Conservation (phyloP, 1,284 basidiomycete genomes). For the Tilletia caries region DNA sequence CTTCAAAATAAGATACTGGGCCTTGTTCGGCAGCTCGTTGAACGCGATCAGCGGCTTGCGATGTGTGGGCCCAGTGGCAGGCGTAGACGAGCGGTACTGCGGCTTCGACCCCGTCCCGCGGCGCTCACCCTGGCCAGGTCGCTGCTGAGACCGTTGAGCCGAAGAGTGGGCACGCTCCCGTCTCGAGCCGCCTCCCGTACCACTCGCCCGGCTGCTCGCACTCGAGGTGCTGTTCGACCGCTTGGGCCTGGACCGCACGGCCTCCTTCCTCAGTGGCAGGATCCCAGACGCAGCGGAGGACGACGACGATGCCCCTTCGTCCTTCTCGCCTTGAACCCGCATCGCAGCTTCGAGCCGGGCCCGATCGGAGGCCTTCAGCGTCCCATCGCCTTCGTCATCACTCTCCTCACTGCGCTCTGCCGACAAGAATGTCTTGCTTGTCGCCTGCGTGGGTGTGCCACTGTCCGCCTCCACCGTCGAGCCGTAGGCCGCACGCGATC, state of each 20-base stretch:
- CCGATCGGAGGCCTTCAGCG: slow-evolving; percentile 35
- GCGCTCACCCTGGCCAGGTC: background rate
- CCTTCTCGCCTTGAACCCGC: background rate
- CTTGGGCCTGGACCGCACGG: background rate
- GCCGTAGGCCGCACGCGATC: slow-evolving; percentile 29
- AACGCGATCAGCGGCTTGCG: slow-evolving; percentile 37
- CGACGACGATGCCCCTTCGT: background rate
- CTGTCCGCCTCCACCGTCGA: slow-evolving; percentile 12
- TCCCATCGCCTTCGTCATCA: slow-evolving; percentile 22
- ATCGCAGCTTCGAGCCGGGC: slow-evolving; percentile 17
- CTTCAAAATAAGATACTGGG: slow-evolving; percentile 51
- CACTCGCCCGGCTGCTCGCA: background rate
- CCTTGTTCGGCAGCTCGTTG: slow-evolving; percentile 51
- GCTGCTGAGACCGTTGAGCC: background rate
- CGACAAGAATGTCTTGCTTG: background rate
- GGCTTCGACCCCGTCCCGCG: background rate
- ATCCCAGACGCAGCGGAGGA: background rate
- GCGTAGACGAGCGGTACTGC: slow-evolving; percentile 1
- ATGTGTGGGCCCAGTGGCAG: slow-evolving; percentile 11
- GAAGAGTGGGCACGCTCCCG: background rate
- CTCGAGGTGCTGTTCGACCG: background rate
- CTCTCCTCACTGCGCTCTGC: background rate
- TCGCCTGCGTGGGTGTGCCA: background rate
- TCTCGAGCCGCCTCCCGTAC: background rate
- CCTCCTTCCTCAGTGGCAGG: background rate